These are phyloP conservation scores for Silene coronaria DNA, from an alignment of 179 eudicot genomes.

Conservation along the genomic window DNA sequence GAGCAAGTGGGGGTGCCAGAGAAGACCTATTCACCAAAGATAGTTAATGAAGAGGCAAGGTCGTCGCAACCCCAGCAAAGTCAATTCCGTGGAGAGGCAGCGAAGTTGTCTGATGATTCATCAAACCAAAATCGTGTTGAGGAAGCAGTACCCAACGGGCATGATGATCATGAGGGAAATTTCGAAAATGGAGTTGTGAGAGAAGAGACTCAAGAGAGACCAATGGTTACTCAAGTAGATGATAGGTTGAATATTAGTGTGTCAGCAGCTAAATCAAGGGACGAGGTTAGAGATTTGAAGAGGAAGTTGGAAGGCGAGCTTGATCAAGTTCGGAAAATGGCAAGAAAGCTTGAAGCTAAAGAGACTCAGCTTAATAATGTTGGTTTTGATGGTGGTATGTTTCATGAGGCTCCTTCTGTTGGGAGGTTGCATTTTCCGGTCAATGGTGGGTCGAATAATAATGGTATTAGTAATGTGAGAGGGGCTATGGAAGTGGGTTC, in stretches of 20 bases:
- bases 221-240: slow-evolving; percentile 42
- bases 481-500: slow-evolving; percentile 18
- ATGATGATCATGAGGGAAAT: slow-evolving; percentile 25
- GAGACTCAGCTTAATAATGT: slow-evolving; percentile 42
- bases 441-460: slow-evolving; percentile 16
- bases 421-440: slow-evolving; percentile 31
- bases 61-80: slow-evolving; percentile 17
- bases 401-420: slow-evolving; percentile 14
- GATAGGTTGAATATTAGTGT: slow-evolving; percentile 60
- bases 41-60: slow-evolving; percentile 16
- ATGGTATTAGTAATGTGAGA: slow-evolving; percentile 25
- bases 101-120: slow-evolving; percentile 24
- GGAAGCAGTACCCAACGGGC: slow-evolving; percentile 25
- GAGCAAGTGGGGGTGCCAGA: not conserved
- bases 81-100: slow-evolving; percentile 7
- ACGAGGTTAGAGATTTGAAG: slow-evolving; percentile 55
- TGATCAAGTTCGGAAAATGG: slow-evolving; percentile 48
- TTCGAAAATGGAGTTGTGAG: slow-evolving; percentile 24
- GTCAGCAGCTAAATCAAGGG: slow-evolving; percentile 47
- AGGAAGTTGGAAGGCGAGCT: slow-evolving; percentile 65
- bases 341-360: slow-evolving; percentile 58
- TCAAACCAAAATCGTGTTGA: slow-evolving; percentile 25
- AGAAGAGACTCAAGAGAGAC: slow-evolving; percentile 28
- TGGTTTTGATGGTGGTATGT: slow-evolving; percentile 19
- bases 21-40: not conserved